These are phyloP conservation scores for Taxillus chinensis DNA, from an alignment of 164 flowering plant genomes.

Conservation along the genomic window DNA sequence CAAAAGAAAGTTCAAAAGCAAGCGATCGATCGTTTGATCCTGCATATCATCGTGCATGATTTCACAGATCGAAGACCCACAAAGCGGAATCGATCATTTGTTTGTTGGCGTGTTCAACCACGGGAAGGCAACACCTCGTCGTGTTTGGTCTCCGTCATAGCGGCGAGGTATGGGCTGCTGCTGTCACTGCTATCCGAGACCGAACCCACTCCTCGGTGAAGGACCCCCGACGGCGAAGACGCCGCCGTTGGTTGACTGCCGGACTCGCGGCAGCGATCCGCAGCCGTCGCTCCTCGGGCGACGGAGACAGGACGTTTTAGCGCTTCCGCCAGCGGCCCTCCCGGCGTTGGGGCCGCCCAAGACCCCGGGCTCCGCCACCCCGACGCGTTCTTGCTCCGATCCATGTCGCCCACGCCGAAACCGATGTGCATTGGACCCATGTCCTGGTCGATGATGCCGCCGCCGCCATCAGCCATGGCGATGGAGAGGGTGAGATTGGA, in stretches of 20 bases:
- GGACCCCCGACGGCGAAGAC: no score
- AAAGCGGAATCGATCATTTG: no score
- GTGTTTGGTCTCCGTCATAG: no score
- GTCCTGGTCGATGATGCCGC: constrained; percentile 12
- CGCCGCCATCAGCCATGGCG: constrained; percentile 10
- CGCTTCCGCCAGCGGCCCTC: constrained; percentile 81
- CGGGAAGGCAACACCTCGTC: no score
- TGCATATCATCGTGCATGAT: no score
- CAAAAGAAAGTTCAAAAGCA: no score
- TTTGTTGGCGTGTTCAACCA: no score
- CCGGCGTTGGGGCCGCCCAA: constrained; percentile 40
- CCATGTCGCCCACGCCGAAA: constrained; percentile 13
- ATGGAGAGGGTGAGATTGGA: constrained; percentile 52
- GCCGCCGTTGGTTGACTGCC: constrained; percentile 10
- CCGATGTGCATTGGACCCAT: constrained; percentile 18
- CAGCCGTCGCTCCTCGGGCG: constrained; percentile 8
- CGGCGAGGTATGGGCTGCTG: constrained; percentile 15
- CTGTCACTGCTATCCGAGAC: background rate
- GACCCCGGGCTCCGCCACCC: constrained; percentile 40
- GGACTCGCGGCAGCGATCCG: constrained; percentile 11
- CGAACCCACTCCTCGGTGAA: no score
- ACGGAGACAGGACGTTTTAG: constrained; percentile 35
- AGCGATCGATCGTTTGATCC: no score
- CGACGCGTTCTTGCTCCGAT: background rate
- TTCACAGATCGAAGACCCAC: no score